phyloP scores from a whole-genome alignment of 2,329 filamentous ascomycete genomes.

The Thelonectria rubi region DNA sequence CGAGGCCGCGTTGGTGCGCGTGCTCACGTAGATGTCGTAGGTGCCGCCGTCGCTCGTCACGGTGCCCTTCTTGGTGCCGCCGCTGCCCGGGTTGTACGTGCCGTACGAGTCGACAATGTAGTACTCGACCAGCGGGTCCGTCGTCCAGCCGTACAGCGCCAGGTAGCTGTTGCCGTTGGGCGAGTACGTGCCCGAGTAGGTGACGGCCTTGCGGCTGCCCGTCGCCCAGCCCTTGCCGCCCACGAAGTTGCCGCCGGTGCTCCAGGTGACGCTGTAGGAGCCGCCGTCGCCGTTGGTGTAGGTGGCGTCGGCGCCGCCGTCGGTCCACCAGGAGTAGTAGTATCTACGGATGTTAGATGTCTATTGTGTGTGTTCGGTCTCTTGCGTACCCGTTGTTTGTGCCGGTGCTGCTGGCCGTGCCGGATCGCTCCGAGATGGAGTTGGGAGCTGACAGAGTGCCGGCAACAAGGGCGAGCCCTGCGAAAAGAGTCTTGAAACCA shows the following conservation, averaged over 20 bases:
- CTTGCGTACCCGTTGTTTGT: slow-evolving; percentile 47
- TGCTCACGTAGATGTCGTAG: slow-evolving; percentile 50
- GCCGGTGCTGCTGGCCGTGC: slow-evolving; percentile 48
- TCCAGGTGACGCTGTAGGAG: slow-evolving; percentile 56
- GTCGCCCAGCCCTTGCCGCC: slow-evolving; percentile 36
- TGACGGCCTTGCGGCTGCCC: slow-evolving; percentile 45
- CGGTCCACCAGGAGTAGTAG: slow-evolving; percentile 60
- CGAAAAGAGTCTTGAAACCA: slow-evolving; percentile 39
- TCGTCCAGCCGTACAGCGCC: slow-evolving; percentile 52
- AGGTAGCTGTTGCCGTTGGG: slow-evolving; percentile 50
- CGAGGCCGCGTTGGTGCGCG: slow-evolving; percentile 52
- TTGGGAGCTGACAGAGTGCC: slow-evolving; percentile 33
- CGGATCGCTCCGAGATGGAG: slow-evolving; percentile 39
- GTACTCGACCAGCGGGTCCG: slow-evolving; percentile 49
- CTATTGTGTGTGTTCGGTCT: neutral
- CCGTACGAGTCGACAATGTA: slow-evolving; percentile 52
- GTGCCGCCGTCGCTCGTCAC: slow-evolving; percentile 47
- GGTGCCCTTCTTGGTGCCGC: slow-evolving; percentile 44
- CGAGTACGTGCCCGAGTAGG: slow-evolving; percentile 42
- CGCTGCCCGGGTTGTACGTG: slow-evolving; percentile 48
- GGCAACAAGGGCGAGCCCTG: slow-evolving; percentile 38
- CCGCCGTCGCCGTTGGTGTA: slow-evolving; percentile 56
- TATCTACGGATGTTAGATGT: slow-evolving; percentile 37
- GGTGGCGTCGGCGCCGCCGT: slow-evolving; percentile 52
- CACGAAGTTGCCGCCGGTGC: slow-evolving; percentile 41